Evolutionary conservation across 306 rosid genomes (phyloP).

Genomic region (Cicer judaicum): DNA sequence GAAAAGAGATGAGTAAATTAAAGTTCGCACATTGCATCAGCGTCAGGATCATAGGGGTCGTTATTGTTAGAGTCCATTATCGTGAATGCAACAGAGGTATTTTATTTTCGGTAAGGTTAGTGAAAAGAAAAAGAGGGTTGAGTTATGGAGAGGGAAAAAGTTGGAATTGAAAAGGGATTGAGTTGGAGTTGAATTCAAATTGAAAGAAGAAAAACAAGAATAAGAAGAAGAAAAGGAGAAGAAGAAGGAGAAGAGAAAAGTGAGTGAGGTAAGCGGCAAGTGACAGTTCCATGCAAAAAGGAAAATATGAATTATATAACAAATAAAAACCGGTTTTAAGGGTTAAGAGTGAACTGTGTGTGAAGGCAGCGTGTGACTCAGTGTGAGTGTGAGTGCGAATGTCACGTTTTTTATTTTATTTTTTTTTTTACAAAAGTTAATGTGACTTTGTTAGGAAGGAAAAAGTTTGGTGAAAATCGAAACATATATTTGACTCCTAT

Average conservation of each 20-base stretch:
- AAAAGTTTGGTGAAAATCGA: too few relatives aligned
- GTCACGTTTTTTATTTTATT: background rate
- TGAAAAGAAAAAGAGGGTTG: too few relatives aligned
- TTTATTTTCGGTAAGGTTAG: background rate
- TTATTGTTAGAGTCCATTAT: background rate
- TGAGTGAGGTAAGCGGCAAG: conserved; percentile 41
- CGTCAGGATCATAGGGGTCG: background rate
- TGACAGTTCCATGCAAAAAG: conserved; percentile 69
- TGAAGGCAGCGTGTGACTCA: background rate
- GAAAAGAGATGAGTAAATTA: background rate
- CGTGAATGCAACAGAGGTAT: background rate
- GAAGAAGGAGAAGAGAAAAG: too few relatives aligned
- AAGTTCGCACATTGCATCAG: conserved; percentile 27
- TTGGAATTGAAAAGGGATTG: background rate
- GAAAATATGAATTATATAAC: conserved; percentile 3
- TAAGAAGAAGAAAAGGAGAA: too few relatives aligned
- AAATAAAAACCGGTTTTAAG: conserved; percentile 37
- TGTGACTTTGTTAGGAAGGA: background rate
- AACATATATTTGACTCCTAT: too few relatives aligned
- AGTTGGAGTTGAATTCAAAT: background rate
- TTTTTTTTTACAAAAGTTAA: background rate
- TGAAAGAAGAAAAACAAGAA: background rate
- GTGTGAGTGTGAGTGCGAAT: background rate
- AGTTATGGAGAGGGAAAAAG: background rate
- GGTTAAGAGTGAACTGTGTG: too few relatives aligned